Base-by-base conservation (phyloP, 176 grass and related monocot species). In the Ensete glaucum region DNA sequence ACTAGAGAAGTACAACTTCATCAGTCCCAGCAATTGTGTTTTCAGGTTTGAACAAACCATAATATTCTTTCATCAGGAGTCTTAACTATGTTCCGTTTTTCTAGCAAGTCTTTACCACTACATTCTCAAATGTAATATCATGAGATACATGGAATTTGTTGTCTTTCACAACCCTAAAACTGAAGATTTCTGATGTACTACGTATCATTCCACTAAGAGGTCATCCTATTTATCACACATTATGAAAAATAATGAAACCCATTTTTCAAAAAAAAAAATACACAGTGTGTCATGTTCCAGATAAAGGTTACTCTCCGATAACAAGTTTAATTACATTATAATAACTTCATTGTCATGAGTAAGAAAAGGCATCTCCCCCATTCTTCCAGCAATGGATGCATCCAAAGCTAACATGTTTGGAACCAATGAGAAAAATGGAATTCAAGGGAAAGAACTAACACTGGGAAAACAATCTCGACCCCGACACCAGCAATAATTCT, bases 381-480 rank as follows among this genome's bases (percentile, higher is more conserved):
- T 43, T 43, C 34, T 43, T 43, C 34, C 34, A 43, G 34, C 34
- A 43, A 43, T 43, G 34, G 34, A 3, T 5, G 34, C 34, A 43
- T 43, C 3, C 34, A 43, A 43, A 43, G 34, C 34, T 43, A 43
- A 43, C 34, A 43, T 6, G 34, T 43, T 43, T 43, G 50, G 16
- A n/a, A 12, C 34, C 17, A 50, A 43, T 29, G 51, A 25, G 10
- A 50, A 51, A 51, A 9, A n/a, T 1, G 11, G 34, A n/a, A 69
- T 21, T 1, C 1, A 27, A 74, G 29, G 14, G 9, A 74, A 50
- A 19, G 12, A 67, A 95, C 96, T 95, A 91, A 99, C 96, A 99
- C 81, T 73, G 96, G 96, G 88, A 99, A 95, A 71, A 92, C 92
- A 53, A 99, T 89, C 83, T 99, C 91, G 71, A 99, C 96, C 52